phyloP scores from a whole-genome alignment of 2,329 filamentous ascomycete species.

The Chaetoscypha palmicola region DNA sequence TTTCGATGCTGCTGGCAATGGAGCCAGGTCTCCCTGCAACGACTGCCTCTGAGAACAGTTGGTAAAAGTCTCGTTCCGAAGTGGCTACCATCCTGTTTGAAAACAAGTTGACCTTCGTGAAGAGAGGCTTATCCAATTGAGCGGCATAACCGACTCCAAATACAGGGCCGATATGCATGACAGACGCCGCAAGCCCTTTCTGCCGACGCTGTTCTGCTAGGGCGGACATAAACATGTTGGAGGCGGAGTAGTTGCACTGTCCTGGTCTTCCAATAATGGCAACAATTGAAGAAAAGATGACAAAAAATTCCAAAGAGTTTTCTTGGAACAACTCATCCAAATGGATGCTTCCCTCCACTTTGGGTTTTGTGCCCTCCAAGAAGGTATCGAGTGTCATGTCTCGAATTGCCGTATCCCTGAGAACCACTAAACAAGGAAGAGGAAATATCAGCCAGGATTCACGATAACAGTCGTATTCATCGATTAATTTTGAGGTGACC shows the following conservation, averaged over 20 bases:
- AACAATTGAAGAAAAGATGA: constrained; percentile 34
- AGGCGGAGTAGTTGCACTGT: constrained; percentile 34
- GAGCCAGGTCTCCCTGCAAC: constrained; percentile 33
- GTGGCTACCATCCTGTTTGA: constrained; percentile 27
- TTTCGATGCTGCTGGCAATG: too few relatives aligned
- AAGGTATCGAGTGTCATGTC: constrained; percentile 28
- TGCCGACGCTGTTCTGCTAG: constrained; percentile 35
- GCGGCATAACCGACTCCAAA: constrained; percentile 35
- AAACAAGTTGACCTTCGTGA: too few relatives aligned
- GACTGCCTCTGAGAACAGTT: constrained; percentile 38
- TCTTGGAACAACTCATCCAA: constrained; percentile 31
- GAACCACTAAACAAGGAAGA: too few relatives aligned
- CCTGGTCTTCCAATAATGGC: constrained; percentile 30
- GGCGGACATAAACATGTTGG: constrained; percentile 40
- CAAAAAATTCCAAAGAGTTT: constrained; percentile 35
- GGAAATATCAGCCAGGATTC: too few relatives aligned
- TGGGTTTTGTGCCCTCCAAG: constrained; percentile 28
- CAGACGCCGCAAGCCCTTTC: constrained; percentile 38
- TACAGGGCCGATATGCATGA: constrained; percentile 47
- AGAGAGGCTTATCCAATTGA: constrained; percentile 20
- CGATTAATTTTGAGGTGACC: too few relatives aligned
- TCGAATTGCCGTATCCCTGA: constrained; percentile 32
- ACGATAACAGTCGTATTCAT: too few relatives aligned
- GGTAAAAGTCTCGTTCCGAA: constrained; percentile 35
- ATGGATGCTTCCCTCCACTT: constrained; percentile 31